These are phyloP conservation scores for Gossypium rotundifolium DNA, from an alignment of 345 rosid species.

Conservation along the genomic window DNA sequence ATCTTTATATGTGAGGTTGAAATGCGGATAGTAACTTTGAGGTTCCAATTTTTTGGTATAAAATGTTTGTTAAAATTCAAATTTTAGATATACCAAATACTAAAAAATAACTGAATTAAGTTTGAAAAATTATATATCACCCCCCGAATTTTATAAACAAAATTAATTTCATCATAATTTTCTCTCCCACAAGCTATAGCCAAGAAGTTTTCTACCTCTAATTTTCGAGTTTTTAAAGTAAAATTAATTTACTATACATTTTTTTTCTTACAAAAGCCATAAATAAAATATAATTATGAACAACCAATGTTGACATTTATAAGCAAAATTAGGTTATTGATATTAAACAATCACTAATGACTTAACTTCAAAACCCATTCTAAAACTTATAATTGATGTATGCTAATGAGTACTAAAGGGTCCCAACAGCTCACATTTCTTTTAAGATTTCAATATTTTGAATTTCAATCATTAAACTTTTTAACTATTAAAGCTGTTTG, in stretches of 20 bases:
- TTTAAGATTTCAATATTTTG: neutral
- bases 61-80: too few relatives aligned
- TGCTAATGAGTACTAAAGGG: conserved; percentile 6
- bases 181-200: neutral
- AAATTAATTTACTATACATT: too few relatives aligned
- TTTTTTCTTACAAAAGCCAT: too few relatives aligned
- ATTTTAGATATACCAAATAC: too few relatives aligned
- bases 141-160: too few relatives aligned
- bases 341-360: neutral
- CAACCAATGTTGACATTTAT: neutral
- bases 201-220: too few relatives aligned
- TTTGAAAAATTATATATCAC: too few relatives aligned
- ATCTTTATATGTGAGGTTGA: neutral
- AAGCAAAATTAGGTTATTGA: neutral
- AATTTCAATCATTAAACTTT: neutral
- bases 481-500: too few relatives aligned
- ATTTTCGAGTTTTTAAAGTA: too few relatives aligned
- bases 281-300: too few relatives aligned
- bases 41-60: neutral
- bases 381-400: neutral
- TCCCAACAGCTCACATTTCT: neutral
- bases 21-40: neutral
- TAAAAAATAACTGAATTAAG: too few relatives aligned
- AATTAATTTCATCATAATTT: neutral
- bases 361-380: neutral